Evolutionary conservation across 257 asterid genomes (phyloP).

Genomic region (Coffea eugenioides): DNA sequence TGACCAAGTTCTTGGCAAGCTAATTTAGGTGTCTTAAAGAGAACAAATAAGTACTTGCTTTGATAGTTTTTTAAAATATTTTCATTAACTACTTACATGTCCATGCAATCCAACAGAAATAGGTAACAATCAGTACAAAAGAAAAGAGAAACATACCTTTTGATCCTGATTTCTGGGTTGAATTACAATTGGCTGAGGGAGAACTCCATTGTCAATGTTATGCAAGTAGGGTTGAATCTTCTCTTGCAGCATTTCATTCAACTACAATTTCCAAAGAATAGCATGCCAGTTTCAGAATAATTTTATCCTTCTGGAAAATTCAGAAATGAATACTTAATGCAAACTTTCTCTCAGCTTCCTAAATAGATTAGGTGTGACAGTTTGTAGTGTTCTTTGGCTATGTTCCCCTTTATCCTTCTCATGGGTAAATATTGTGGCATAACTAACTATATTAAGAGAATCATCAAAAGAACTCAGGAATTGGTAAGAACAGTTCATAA

Average conservation of each 20-base stretch:
- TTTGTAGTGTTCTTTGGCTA: background rate
- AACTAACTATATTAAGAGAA: background rate
- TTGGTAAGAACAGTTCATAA: background rate
- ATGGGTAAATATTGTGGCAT: background rate
- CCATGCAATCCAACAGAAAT: background rate
- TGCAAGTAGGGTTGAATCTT: slow-evolving; percentile 72
- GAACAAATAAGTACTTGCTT: background rate
- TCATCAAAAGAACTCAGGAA: background rate
- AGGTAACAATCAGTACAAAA: background rate
- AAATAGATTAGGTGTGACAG: background rate
- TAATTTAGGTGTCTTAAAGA: background rate
- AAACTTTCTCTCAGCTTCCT: background rate
- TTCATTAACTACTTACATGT: background rate
- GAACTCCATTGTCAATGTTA: slow-evolving; percentile 50
- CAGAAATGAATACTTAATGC: background rate
- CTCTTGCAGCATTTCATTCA: slow-evolving; percentile 85
- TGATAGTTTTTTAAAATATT: background rate
- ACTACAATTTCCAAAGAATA: slow-evolving; percentile 40
- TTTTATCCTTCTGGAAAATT: background rate
- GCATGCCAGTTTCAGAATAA: background rate
- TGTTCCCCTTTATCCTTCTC: background rate
- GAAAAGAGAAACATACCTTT: slow-evolving; percentile 40
- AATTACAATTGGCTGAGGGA: slow-evolving; percentile 64
- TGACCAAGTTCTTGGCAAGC: background rate
- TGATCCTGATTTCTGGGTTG: slow-evolving; percentile 42